These are phyloP conservation scores for Pseudocercospora fuligena DNA, from an alignment of 2,329 filamentous ascomycete genomes.

Conservation along the genomic window DNA sequence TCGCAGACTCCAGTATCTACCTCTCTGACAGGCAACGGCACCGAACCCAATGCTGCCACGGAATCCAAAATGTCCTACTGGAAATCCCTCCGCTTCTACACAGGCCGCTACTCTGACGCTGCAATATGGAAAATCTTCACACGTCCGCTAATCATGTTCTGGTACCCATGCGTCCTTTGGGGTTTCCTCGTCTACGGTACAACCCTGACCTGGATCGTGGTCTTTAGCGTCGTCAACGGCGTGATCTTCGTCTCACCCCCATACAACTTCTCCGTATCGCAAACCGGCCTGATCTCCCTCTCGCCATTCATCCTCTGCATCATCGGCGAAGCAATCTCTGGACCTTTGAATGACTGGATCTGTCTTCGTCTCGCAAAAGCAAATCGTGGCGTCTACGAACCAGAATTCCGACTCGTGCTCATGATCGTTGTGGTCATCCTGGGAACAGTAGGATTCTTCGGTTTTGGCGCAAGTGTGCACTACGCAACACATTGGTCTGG, in stretches of 20 bases:
- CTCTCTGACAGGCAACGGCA: slow-evolving; percentile 26
- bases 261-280: slow-evolving; percentile 54
- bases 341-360: slow-evolving; percentile 54
- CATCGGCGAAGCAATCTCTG: slow-evolving; percentile 52
- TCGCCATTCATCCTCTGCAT: slow-evolving; percentile 55
- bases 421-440: slow-evolving; percentile 49
- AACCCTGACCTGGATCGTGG: slow-evolving; percentile 48
- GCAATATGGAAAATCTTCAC: slow-evolving; percentile 43
- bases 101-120: slow-evolving; percentile 41
- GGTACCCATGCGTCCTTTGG: slow-evolving; percentile 46
- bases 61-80: slow-evolving; percentile 39
- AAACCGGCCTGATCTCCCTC: slow-evolving; percentile 56
- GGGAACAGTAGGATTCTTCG: slow-evolving; percentile 53
- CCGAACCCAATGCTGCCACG: slow-evolving; percentile 14
- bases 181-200: slow-evolving; percentile 51
- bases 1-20: background rate
- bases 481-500: slow-evolving; percentile 55
- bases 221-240: slow-evolving; percentile 56
- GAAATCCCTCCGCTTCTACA: slow-evolving; percentile 37
- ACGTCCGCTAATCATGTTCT: slow-evolving; percentile 41
- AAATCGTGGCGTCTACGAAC: slow-evolving; percentile 43
- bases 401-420: slow-evolving; percentile 41
- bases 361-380: slow-evolving; percentile 38
- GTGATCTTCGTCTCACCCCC: slow-evolving; percentile 43
- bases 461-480: slow-evolving; percentile 53